phyloP scores from a whole-genome alignment of 179 eudicot genomes.

The Spinacia oleracea region DNA sequence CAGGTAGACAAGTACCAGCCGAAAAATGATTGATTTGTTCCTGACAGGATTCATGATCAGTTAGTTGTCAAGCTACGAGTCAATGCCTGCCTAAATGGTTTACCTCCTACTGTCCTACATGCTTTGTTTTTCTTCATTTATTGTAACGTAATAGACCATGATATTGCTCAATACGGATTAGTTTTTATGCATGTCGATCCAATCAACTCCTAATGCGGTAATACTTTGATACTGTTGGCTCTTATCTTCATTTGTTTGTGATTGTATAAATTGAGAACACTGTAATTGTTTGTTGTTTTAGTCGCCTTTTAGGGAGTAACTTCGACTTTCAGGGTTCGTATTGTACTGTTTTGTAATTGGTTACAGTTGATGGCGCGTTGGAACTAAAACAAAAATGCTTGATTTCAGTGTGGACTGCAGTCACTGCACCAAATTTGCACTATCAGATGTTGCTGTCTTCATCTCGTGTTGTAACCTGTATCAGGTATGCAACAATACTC shows the following conservation, averaged over 20 bases:
- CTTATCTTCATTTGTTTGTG: background rate
- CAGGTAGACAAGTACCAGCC: background rate
- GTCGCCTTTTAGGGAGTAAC: background rate
- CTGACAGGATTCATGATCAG: background rate
- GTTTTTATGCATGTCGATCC: background rate
- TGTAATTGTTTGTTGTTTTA: background rate
- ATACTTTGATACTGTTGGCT: background rate
- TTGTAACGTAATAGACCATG: background rate
- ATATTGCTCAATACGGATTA: background rate
- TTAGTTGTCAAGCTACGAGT: background rate
- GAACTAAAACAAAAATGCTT: background rate
- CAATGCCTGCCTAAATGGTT: background rate
- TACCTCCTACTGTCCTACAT: background rate
- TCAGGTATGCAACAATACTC: slow-evolving; percentile 13
- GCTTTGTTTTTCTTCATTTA: background rate
- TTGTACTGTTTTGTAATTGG: background rate
- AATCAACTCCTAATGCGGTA: background rate
- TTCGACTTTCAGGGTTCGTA: background rate
- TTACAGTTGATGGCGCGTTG: slow-evolving; percentile 1
- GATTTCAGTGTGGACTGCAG: background rate
- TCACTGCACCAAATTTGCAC: background rate
- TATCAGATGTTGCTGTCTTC: background rate
- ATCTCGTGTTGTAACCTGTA: slow-evolving; percentile 8
- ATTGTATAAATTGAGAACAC: background rate
- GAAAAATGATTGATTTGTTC: background rate